Evolutionary conservation across 208 protist genomes (phyloP).

Genomic region (Jaenimonas drosophilae): DNA sequence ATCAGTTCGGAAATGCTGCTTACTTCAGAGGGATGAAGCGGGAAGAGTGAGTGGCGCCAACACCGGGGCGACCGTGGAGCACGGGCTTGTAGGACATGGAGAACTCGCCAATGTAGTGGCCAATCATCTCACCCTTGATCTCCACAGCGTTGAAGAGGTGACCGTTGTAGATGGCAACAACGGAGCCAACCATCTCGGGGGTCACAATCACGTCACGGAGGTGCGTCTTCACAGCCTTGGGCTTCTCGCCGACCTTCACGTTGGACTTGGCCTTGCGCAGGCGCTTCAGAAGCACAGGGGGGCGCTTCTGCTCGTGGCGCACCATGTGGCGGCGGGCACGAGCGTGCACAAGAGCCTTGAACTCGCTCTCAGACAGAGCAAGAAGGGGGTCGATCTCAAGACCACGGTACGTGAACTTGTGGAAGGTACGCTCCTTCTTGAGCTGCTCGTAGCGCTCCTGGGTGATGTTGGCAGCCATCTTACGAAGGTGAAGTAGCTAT

Average conservation of each 20-base stretch:
- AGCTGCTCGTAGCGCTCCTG: constrained; percentile 87
- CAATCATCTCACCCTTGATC: constrained; percentile 99
- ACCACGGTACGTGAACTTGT: constrained; percentile 97
- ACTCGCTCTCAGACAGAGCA: constrained; percentile 90
- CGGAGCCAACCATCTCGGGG: constrained; percentile 99
- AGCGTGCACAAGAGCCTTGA: constrained; percentile 91
- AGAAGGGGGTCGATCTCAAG: constrained; percentile 94
- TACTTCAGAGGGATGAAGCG: constrained; percentile 88
- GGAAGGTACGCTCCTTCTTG: constrained; percentile 97
- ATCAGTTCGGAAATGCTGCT: constrained; percentile 1
- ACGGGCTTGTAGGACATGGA: constrained; percentile 98
- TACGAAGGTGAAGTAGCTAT: neutral
- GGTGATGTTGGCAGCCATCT: constrained; percentile 69
- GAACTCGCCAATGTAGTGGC: constrained; percentile 99
- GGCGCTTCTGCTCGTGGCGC: constrained; percentile 88
- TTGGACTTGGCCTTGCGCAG: constrained; percentile 96
- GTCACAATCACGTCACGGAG: constrained; percentile 99
- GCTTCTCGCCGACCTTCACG: constrained; percentile 95
- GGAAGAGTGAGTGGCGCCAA: constrained; percentile 96
- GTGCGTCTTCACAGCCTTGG: constrained; percentile 98
- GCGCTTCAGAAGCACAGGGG: constrained; percentile 94
- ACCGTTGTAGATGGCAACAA: constrained; percentile 99
- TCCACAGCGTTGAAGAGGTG: constrained; percentile 98
- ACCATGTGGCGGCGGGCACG: constrained; percentile 93
- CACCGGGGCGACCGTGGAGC: constrained; percentile 98